phyloP scores from a whole-genome alignment of 441 rosid genomes.

The Gossypium trilobum region DNA sequence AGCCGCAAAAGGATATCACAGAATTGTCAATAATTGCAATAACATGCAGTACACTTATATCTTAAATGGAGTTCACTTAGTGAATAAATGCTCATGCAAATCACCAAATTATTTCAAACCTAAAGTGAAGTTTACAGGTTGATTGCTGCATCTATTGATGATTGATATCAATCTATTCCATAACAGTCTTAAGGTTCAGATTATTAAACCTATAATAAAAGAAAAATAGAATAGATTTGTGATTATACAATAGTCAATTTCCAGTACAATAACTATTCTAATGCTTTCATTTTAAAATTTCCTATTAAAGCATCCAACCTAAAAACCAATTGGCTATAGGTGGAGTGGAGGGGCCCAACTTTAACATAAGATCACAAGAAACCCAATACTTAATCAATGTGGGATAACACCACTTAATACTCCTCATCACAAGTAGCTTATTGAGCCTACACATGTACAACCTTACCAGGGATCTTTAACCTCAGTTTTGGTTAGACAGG shows the following conservation, averaged over 20 bases:
- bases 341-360: not conserved
- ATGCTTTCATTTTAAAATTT: not conserved
- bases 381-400: not conserved
- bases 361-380: not conserved
- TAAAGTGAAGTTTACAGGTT: not conserved
- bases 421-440: not conserved
- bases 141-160: not conserved
- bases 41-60: not conserved
- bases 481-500: not conserved
- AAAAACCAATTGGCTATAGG: not conserved
- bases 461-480: not conserved
- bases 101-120: not conserved
- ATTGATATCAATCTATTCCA: not conserved
- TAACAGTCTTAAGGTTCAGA: not conserved
- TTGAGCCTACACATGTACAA: not conserved
- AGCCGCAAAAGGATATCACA: conserved; percentile 8
- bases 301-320: not conserved
- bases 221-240: not conserved
- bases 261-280: not conserved
- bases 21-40: not conserved
- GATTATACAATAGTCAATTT: not conserved
- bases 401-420: too few species aligned
- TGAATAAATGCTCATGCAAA: not conserved
- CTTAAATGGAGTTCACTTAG: not conserved
- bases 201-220: not conserved